A percentile compares a stretch with the other conserved stretches of the same genome.
These are phyloP conservation scores for Omphalea diandra DNA, from an alignment of 441 rosid genomes.

Conservation along the genomic window DNA sequence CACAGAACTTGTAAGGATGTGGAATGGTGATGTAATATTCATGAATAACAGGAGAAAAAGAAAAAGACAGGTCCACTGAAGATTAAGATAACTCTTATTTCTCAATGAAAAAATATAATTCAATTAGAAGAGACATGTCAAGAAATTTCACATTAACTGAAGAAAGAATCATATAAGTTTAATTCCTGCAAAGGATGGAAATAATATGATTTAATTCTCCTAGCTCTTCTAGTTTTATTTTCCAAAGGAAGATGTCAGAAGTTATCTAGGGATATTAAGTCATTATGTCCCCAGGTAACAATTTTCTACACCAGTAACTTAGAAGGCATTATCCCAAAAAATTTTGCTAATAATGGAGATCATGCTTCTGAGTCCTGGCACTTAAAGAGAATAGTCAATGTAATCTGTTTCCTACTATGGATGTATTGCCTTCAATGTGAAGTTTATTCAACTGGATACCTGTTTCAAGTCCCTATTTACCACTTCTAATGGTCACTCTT, in stretches of 20 bases:
- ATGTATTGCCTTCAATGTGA: background rate
- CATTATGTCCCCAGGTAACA: background rate
- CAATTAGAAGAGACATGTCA: background rate
- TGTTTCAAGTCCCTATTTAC: background rate
- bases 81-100: background rate
- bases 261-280: background rate
- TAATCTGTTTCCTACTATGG: background rate
- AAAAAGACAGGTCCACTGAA: background rate
- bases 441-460: background rate
- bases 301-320: background rate
- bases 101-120: background rate
- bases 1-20: background rate
- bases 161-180: background rate
- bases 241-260: background rate
- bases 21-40: background rate
- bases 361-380: background rate
- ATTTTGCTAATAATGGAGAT: background rate
- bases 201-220: no score
- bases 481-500: background rate
- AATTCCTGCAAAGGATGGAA: background rate
- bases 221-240: background rate
- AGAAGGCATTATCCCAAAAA: background rate
- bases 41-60: background rate
- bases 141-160: slow-evolving; percentile 2
- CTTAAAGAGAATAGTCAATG: background rate